These are phyloP conservation scores for Purpureocillium lavendulum DNA, from an alignment of 2,329 filamentous ascomycete genomes.

Conservation along the genomic window DNA sequence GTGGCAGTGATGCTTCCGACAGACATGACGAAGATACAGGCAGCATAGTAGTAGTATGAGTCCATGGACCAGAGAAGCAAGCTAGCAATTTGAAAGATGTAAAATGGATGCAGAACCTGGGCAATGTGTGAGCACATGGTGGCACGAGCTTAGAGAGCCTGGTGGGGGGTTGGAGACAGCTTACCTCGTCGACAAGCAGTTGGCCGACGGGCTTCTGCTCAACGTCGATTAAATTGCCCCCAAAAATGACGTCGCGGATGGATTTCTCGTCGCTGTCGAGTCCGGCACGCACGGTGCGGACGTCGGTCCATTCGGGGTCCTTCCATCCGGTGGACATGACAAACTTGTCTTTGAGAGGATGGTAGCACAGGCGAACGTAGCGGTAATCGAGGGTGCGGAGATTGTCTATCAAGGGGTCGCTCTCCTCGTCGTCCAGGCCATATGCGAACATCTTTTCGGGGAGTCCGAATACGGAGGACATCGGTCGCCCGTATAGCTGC, in stretches of 20 bases:
- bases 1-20: conserved; percentile 86
- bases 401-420: conserved; percentile 65
- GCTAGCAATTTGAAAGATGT: conserved; percentile 95
- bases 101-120: conserved; percentile 90
- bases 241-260: conserved; percentile 77
- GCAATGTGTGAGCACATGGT: not conserved
- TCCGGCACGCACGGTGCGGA: conserved; percentile 65
- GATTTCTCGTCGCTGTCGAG: conserved; percentile 85
- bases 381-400: conserved; percentile 82
- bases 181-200: conserved; percentile 79
- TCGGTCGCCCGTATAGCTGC: conserved; percentile 42
- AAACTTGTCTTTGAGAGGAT: conserved; percentile 84
- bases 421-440: conserved; percentile 50
- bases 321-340: conserved; percentile 85
- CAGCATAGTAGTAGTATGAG: conserved; percentile 95
- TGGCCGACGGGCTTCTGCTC: conserved; percentile 78
- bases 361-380: conserved; percentile 88
- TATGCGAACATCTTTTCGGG: conserved; percentile 51
- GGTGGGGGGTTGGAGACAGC: conserved; percentile 1
- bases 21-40: conserved; percentile 92
- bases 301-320: conserved; percentile 79
- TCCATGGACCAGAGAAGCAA: conserved; percentile 91
- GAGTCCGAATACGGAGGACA: conserved; percentile 59
- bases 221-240: conserved; percentile 84
- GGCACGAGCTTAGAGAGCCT: not conserved